Evolutionary conservation across 345 rosid genomes (phyloP), one percentile per base, ranked within the genome.

Genomic region (Turritis glabra): DNA sequence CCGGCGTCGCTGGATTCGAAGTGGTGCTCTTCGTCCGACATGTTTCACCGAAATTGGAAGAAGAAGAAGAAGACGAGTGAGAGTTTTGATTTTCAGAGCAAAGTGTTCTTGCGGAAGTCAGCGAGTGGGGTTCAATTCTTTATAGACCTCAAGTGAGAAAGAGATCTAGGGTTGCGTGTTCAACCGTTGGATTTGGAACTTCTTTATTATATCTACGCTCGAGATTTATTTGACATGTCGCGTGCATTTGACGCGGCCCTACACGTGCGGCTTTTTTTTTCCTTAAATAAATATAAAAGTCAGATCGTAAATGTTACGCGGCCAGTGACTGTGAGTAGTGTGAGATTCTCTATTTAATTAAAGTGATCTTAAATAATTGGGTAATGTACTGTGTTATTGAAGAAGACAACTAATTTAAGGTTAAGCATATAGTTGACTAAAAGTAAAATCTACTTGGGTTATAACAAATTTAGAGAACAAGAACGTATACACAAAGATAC

Each of bases 21-120:
- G 72, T 79, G 82, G 66, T 79, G 82, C 76, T 79, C 82, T 8
- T 79, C 82, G 79, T 73, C 82, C 8, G 82, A 79, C 82, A 79
- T 79, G 55, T 22, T 73, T 35, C 56, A 68, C 0, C 7, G 58
- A 9, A 25, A 6, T 15, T 7, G 21, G 59, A 53, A 26, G 59
- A 48, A n/a, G n/a, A n/a, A n/a, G n/a, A n/a, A n/a, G n/a, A n/a
- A n/a, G n/a, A n/a, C n/a, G n/a, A n/a, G n/a, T n/a, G n/a, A n/a
- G n/a, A n/a, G n/a, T n/a, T n/a, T n/a, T n/a, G n/a, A n/a, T n/a
- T n/a, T n/a, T n/a, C 44, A 29, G 18, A 46, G 55, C n/a, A 29
- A 18, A 18, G n/a, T 38, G 1, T 64, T 47, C 1, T 40, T 35
- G 3, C 11, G 26, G 63, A 18, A 68, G 73, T 57, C 66, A 27